These are phyloP conservation scores for Globisporangium rhizosaccharum DNA, from an alignment of 352 stramenopile species.

Conservation along the genomic window DNA sequence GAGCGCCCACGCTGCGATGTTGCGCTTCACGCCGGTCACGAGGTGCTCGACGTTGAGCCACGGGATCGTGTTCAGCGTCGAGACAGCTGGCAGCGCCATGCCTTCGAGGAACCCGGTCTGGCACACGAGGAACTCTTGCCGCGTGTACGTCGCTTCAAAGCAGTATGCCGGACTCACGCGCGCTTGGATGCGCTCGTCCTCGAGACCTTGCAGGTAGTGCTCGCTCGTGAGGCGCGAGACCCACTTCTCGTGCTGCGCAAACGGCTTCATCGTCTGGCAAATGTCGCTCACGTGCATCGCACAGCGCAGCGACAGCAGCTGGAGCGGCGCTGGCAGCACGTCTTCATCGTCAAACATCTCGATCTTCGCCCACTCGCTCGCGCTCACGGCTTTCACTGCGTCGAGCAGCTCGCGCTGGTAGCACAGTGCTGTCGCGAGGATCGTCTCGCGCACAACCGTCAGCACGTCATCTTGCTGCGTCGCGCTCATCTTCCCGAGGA, in stretches of 20 bases:
- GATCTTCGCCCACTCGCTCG: slow-evolving; percentile 35
- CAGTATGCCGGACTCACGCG: slow-evolving; percentile 43
- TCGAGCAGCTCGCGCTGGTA: slow-evolving; percentile 71
- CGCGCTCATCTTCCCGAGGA: slow-evolving; percentile 47
- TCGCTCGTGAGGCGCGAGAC: slow-evolving; percentile 67
- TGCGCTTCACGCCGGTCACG: slow-evolving; percentile 50
- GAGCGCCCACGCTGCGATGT: slow-evolving; percentile 42
- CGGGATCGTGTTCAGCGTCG: slow-evolving; percentile 53
- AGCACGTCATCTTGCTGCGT: slow-evolving; percentile 49
- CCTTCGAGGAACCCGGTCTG: slow-evolving; percentile 62
- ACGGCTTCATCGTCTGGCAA: slow-evolving; percentile 82
- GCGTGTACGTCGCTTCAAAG: slow-evolving; percentile 47
- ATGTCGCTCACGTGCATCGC: slow-evolving; percentile 83
- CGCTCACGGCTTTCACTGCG: slow-evolving; percentile 34
- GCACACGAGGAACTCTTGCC: slow-evolving; percentile 38
- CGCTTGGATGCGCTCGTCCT: slow-evolving; percentile 38
- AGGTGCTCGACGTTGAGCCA: slow-evolving; percentile 51
- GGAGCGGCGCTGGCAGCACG: slow-evolving; percentile 39
- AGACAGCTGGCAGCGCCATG: slow-evolving; percentile 47
- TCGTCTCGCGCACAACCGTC: slow-evolving; percentile 55
- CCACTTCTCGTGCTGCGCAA: slow-evolving; percentile 69
- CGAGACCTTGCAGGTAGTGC: slow-evolving; percentile 61
- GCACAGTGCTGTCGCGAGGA: slow-evolving; percentile 70
- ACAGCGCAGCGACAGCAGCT: slow-evolving; percentile 47
- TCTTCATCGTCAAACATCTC: slow-evolving; percentile 15